phyloP scores from a whole-genome alignment of 2,329 filamentous ascomycete genomes.

The Metarhizium brunneum region DNA sequence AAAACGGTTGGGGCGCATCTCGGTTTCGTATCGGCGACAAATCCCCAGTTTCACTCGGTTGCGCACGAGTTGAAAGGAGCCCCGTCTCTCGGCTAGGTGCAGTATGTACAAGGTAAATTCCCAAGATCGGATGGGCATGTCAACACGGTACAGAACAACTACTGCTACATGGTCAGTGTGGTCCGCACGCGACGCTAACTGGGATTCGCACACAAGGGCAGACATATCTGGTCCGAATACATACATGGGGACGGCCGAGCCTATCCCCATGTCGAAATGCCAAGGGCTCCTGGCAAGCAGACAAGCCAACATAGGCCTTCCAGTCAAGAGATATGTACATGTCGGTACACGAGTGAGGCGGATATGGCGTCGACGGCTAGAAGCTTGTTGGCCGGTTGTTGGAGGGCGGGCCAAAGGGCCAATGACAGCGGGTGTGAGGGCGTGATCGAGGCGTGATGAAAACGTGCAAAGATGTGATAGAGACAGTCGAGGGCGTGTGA shows the following conservation, averaged over 20 bases:
- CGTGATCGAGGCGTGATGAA: not conserved
- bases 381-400: not conserved
- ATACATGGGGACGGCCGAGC: too few relatives aligned
- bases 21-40: not conserved
- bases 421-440: not conserved
- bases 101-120: not conserved
- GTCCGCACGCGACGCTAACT: too few relatives aligned
- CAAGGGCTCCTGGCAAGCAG: not conserved
- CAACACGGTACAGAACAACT: too few relatives aligned
- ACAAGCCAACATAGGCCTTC: not conserved
- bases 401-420: not conserved
- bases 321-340: not conserved
- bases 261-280: not conserved
- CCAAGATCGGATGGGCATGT: not conserved
- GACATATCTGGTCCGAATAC: too few relatives aligned
- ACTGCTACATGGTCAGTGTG: too few relatives aligned
- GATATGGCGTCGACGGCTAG: not conserved
- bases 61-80: not conserved
- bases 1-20: not conserved
- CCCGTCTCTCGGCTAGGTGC: constrained; percentile 2
- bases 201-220: too few relatives aligned
- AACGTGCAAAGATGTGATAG: not conserved
- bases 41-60: not conserved
- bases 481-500: not conserved
- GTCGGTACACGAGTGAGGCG: too few relatives aligned